Evolutionary conservation across 2,329 filamentous ascomycete species (phyloP).

Genomic region (Bipolaris cookei): DNA sequence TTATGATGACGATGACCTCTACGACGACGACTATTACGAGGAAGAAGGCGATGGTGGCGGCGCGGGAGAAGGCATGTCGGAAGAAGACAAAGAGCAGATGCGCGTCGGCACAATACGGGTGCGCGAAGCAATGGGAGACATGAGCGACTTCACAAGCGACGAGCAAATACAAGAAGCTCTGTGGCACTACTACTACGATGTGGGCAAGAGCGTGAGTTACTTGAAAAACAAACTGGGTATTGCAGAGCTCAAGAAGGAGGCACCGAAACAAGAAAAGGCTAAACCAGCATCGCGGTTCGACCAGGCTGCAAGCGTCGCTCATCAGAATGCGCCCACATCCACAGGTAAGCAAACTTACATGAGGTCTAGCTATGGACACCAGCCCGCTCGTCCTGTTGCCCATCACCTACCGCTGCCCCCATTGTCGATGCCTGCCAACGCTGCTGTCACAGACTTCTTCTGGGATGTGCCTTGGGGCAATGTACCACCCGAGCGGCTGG

Average conservation of each 20-base stretch:
- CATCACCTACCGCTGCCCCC: conserved; percentile 39
- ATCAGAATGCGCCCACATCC: conserved; percentile 48
- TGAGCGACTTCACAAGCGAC: conserved; percentile 64
- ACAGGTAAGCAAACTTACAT: conserved; percentile 54
- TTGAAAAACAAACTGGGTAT: conserved; percentile 64
- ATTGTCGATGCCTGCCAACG: conserved; percentile 32
- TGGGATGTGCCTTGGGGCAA: conserved; percentile 84
- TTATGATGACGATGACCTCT: conserved; percentile 60
- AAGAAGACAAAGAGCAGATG: conserved; percentile 60
- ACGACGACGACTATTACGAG: conserved; percentile 55
- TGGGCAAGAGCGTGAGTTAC: conserved; percentile 83
- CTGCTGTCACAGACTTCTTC: conserved; percentile 66
- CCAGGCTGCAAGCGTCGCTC: conserved; percentile 51
- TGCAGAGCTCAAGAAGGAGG: conserved; percentile 32
- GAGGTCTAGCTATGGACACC: conserved; percentile 19
- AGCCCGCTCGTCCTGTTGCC: conserved; percentile 25
- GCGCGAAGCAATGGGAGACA: conserved; percentile 65
- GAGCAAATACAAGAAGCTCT: conserved; percentile 85
- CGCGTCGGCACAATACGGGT: conserved; percentile 71
- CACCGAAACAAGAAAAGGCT: conserved; percentile 51
- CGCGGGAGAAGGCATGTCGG: conserved; percentile 31
- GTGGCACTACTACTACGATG: conserved; percentile 96
- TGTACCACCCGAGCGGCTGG: conserved; percentile 69
- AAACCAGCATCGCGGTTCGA: conserved; percentile 50
- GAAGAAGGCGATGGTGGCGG: conserved; percentile 43